Evolutionary conservation across 176 grass and related monocot genomes (phyloP), one percentile per base, ranked within the genome.

Genomic region (Eleusine indica): DNA sequence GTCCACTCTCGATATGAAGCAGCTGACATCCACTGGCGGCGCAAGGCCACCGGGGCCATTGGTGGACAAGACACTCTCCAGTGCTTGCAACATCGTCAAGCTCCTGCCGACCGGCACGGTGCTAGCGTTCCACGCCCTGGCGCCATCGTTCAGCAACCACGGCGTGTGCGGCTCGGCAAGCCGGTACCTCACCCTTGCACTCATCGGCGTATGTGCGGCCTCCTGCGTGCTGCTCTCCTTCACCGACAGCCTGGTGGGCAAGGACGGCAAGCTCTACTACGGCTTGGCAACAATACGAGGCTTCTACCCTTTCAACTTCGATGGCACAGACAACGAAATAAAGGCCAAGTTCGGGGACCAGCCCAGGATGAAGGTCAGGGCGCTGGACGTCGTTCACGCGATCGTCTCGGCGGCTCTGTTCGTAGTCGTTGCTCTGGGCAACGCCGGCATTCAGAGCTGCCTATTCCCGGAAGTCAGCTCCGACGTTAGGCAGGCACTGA

Each of bases 141-240:
- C 89, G 21, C 89, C 92, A 12, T 89, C 89, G 44, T 91, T 94
- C 86, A 86, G 83, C 37, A 86, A 87, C 88, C 83, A 84, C 66
- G 92, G 92, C 17, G 38, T 1, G 3, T 94, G 89, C 80, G 83
- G 80, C 4, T 0, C 17, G 18, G 81, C 84, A 4, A 91, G 86
- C 84, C 75, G 54, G 66, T 82, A 28, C 73, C 76, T 91, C 13
- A 85, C 77, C 39, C 4, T 9, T 9, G 17, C 39, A 25, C 80
- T 94, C 39, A 12, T 94, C 57, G 68, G 14, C 76, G 28, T 73
- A 22, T 82, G 86, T 32, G 60, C 40, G 6, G 16, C 82, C 48
- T 84, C 84, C 4, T 94, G 89, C 68, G 19, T 77, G 30, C 80
- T 94, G 58, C 80, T 81, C 68, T 79, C 81, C 12, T 79, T 94